phyloP scores from a whole-genome alignment of 768 basidiomycete genomes.

The Podaxis rugospora region DNA sequence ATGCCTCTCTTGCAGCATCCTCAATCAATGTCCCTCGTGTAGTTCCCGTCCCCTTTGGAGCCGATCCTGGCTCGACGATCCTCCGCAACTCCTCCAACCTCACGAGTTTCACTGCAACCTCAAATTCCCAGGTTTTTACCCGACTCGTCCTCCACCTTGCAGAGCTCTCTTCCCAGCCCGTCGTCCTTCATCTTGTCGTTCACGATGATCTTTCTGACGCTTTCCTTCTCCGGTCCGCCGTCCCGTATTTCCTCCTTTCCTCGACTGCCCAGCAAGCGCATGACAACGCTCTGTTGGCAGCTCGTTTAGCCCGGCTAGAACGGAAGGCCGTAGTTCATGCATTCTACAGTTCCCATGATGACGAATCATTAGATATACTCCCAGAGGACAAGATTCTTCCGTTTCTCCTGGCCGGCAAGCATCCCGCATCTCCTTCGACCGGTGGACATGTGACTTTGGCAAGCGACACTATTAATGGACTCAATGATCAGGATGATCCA shows the following conservation, averaged over 20 bases:
- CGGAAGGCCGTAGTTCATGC: conserved; percentile 81
- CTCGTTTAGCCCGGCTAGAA: conserved; percentile 68
- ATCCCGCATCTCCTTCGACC: conserved; percentile 28
- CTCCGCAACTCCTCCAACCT: conserved; percentile 46
- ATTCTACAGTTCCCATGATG: conserved; percentile 50
- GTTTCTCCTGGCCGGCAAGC: conserved; percentile 52
- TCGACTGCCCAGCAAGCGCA: conserved; percentile 76
- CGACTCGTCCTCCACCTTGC: conserved; percentile 66
- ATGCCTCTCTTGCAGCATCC: conserved; percentile 28
- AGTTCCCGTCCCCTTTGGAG: conserved; percentile 54
- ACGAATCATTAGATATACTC: conserved; percentile 44
- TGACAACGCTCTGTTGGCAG: conserved; percentile 85
- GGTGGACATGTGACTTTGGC: conserved; percentile 28
- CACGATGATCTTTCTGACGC: conserved; percentile 67
- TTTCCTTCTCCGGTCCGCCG: conserved; percentile 70
- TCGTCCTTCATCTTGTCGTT: conserved; percentile 71
- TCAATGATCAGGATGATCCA: conserved; percentile 21
- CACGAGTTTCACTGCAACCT: conserved; percentile 54
- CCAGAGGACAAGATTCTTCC: conserved; percentile 53
- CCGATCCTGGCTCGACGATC: conserved; percentile 58
- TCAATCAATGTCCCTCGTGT: conserved; percentile 37
- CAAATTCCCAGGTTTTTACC: conserved; percentile 48
- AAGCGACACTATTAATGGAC: conserved; percentile 9
- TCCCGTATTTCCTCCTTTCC: conserved; percentile 82
- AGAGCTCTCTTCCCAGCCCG: conserved; percentile 57